These are phyloP conservation scores for Podaxis rugospora DNA, from an alignment of 768 basidiomycete species.

Conservation along the genomic window DNA sequence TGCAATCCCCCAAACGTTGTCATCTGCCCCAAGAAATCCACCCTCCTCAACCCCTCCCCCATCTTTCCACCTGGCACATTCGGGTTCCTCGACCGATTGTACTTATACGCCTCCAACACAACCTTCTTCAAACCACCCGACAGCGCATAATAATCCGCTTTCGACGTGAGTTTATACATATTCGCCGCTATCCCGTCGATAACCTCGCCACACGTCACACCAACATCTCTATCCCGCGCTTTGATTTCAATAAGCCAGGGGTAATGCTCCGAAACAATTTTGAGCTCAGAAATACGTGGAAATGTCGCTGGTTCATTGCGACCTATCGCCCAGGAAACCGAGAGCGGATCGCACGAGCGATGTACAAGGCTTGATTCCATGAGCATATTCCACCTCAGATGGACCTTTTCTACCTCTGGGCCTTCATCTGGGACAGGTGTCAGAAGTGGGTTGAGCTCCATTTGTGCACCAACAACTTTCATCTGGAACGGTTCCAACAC, in stretches of 20 bases:
- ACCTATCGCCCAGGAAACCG: slow-evolving; percentile 64
- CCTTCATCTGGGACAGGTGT: slow-evolving; percentile 36
- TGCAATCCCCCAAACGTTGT: slow-evolving; percentile 64
- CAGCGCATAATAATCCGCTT: slow-evolving; percentile 48
- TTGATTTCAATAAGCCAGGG: slow-evolving; percentile 79
- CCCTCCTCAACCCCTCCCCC: slow-evolving; percentile 54
- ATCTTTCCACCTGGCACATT: slow-evolving; percentile 70
- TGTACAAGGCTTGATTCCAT: slow-evolving; percentile 56
- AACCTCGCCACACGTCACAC: slow-evolving; percentile 77
- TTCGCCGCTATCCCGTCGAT: slow-evolving; percentile 44
- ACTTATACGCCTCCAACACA: slow-evolving; percentile 50
- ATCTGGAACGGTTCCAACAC: slow-evolving; percentile 61
- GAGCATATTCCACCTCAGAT: slow-evolving; percentile 74
- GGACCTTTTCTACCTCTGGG: slow-evolving; percentile 37
- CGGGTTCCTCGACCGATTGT: slow-evolving; percentile 60
- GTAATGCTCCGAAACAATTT: slow-evolving; percentile 52
- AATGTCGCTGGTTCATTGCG: slow-evolving; percentile 68
- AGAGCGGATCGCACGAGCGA: slow-evolving; percentile 54
- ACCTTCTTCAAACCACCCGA: slow-evolving; percentile 29
- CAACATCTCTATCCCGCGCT: slow-evolving; percentile 52
- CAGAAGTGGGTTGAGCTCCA: slow-evolving; percentile 62
- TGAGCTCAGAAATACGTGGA: slow-evolving; percentile 58
- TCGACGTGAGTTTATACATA: slow-evolving; percentile 46
- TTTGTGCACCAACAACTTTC: slow-evolving; percentile 40
- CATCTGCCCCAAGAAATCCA: slow-evolving; percentile 60